These are phyloP conservation scores for Mucor piriformis DNA, from an alignment of 371 early-diverging fungal genomes.

Conservation along the genomic window DNA sequence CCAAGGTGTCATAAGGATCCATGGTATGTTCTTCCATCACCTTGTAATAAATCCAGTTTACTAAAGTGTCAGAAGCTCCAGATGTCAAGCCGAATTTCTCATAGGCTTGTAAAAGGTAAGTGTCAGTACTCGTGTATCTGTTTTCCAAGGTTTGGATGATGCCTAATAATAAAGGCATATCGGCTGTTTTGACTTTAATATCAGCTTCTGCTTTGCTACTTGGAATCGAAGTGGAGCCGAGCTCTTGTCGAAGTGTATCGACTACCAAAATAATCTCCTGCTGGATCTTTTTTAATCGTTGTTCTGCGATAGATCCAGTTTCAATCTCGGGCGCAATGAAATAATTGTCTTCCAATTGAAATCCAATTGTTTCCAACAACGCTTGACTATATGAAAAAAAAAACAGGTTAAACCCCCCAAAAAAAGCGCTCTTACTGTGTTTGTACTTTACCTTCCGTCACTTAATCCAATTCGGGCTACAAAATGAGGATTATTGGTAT, in stretches of 20 bases:
- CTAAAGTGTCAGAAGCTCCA: conserved; percentile 49
- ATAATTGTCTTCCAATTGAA: conserved; percentile 31
- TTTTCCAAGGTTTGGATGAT: conserved; percentile 23
- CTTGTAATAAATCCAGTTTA: conserved; percentile 53
- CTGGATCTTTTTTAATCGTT: conserved; percentile 22
- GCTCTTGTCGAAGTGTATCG: conserved; percentile 21
- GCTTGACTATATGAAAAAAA: conserved; percentile 30
- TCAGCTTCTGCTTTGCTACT: background rate
- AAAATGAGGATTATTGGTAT: conserved; percentile 32
- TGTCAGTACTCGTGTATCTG: conserved; percentile 5
- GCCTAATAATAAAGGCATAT: conserved; percentile 16
- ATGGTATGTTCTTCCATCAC: conserved; percentile 38
- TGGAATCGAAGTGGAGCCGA: conserved; percentile 21
- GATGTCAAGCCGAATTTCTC: conserved; percentile 49
- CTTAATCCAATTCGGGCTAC: conserved; percentile 37
- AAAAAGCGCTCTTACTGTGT: no score
- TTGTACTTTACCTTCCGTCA: conserved; percentile 34
- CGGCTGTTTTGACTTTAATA: conserved; percentile 15
- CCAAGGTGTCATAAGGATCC: conserved; percentile 36
- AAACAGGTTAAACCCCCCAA: no score
- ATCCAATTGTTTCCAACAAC: conserved; percentile 40
- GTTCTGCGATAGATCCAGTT: background rate
- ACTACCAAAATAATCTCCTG: conserved; percentile 31
- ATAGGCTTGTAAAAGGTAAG: conserved; percentile 31
- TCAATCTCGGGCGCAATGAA: conserved; percentile 41